These are phyloP conservation scores for Carallia pectinifolia DNA, from an alignment of 345 rosid species.

Conservation along the genomic window DNA sequence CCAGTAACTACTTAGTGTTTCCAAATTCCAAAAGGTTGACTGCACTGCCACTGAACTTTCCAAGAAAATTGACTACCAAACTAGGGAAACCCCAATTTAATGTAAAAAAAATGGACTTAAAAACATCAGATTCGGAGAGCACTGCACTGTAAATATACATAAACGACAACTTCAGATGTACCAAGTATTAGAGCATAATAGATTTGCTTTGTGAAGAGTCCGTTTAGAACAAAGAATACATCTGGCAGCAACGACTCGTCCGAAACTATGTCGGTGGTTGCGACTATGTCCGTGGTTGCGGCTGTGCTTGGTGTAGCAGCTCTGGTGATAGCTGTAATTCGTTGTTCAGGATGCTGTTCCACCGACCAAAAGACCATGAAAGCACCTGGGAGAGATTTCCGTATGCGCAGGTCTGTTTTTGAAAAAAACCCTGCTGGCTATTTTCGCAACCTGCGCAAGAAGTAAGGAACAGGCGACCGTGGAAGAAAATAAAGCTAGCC, in stretches of 20 bases:
- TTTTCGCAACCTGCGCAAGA: constrained; percentile 11
- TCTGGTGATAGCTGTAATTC: not conserved
- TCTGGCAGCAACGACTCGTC: not conserved
- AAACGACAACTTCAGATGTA: no score
- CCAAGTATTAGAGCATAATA: no score
- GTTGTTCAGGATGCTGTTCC: not conserved
- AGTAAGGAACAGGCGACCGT: not conserved
- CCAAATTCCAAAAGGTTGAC: no score
- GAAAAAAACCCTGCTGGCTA: constrained; percentile 1
- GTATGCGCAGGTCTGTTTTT: constrained; percentile 17
- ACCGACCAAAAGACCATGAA: constrained; percentile 12
- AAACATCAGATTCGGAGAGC: no score
- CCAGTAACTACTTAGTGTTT: no score
- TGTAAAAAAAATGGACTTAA: no score
- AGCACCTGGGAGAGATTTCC: constrained; percentile 14
- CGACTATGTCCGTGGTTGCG: not conserved
- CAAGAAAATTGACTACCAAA: no score
- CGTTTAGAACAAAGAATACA: not conserved
- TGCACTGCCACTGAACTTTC: no score
- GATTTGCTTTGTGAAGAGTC: no score
- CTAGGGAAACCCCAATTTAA: no score
- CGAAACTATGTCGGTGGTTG: not conserved
- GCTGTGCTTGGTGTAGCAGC: not conserved
- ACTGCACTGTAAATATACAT: no score
- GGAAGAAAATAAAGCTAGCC: no score